These are phyloP conservation scores for Neckera pumila DNA, from an alignment of 225 moss, liverwort and hornwort species.

Conservation along the genomic window DNA sequence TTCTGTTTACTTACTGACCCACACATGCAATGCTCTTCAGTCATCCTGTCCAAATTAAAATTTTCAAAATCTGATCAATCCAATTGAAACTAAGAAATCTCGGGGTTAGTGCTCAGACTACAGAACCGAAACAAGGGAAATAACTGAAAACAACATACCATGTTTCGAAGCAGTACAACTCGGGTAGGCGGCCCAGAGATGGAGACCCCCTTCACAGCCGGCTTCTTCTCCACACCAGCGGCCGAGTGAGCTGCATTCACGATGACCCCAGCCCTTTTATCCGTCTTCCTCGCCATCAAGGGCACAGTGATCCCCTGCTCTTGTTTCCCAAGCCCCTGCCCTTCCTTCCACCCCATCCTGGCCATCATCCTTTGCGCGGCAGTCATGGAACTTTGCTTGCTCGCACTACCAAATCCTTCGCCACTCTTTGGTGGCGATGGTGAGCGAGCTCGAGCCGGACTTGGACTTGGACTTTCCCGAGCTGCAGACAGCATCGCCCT, in stretches of 20 bases:
- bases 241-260: constrained; percentile 84
- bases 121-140: neutral
- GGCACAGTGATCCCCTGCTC: constrained; percentile 98
- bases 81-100: neutral
- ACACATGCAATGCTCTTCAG: neutral
- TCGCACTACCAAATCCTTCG: constrained; percentile 71
- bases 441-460: constrained; percentile 69
- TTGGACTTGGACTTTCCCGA: constrained; percentile 49
- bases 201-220: constrained; percentile 61
- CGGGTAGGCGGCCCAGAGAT: constrained; percentile 87
- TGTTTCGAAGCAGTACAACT: constrained; percentile 91
- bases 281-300: constrained; percentile 98
- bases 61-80: neutral
- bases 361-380: constrained; percentile 99
- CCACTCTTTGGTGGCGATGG: constrained; percentile 79
- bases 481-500: constrained; percentile 91
- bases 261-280: constrained; percentile 95
- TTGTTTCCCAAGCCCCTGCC: constrained; percentile 96
- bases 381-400: constrained; percentile 85
- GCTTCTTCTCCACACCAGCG: constrained; percentile 52
- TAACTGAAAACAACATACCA: constrained; percentile 31
- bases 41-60: neutral
- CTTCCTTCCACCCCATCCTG: constrained; percentile 99
- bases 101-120: neutral
- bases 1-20: neutral